These are phyloP conservation scores for Azolla pinnata DNA, from an alignment of 75 land plant species.

Conservation along the genomic window DNA sequence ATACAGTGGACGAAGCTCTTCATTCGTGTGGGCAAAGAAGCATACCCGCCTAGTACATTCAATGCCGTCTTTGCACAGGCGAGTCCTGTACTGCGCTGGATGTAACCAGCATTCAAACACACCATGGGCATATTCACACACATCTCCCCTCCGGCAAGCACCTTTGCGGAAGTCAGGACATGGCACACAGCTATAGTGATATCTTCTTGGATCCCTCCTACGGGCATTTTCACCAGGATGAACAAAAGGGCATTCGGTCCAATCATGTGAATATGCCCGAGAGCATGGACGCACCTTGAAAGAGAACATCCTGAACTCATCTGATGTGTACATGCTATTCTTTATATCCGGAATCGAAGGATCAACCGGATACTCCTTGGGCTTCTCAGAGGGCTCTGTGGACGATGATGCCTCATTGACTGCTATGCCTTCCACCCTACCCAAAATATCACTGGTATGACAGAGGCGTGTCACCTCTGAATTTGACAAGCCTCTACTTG, in stretches of 20 bases:
- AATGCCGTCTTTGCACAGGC: constrained; percentile 71
- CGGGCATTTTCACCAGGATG: constrained; percentile 87
- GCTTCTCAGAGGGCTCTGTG: constrained; percentile 33
- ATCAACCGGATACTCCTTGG: constrained; percentile 64
- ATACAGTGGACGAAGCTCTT: constrained; percentile 67
- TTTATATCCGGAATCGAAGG: constrained; percentile 73
- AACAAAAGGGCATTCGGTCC: constrained; percentile 89
- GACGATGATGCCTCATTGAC: background rate
- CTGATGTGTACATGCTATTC: constrained; percentile 67
- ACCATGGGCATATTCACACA: constrained; percentile 82
- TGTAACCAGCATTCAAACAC: constrained; percentile 90
- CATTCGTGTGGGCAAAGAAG: constrained; percentile 60
- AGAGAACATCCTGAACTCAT: constrained; percentile 77
- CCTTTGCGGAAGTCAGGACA: constrained; percentile 85
- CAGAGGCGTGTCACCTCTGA: constrained; percentile 9
- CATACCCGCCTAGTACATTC: constrained; percentile 49
- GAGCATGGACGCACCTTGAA: constrained; percentile 80
- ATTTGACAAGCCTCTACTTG: constrained; percentile 9
- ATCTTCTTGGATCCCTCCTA: constrained; percentile 66
- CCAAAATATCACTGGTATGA: constrained; percentile 8
- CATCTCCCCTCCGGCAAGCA: constrained; percentile 58
- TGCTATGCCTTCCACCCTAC: too few species aligned
- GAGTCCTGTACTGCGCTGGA: constrained; percentile 67
- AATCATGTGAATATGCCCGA: constrained; percentile 72
- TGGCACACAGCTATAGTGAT: constrained; percentile 71